These are phyloP conservation scores for Penicillium thymicola DNA, from an alignment of 2,329 filamentous ascomycete species.

Conservation along the genomic window DNA sequence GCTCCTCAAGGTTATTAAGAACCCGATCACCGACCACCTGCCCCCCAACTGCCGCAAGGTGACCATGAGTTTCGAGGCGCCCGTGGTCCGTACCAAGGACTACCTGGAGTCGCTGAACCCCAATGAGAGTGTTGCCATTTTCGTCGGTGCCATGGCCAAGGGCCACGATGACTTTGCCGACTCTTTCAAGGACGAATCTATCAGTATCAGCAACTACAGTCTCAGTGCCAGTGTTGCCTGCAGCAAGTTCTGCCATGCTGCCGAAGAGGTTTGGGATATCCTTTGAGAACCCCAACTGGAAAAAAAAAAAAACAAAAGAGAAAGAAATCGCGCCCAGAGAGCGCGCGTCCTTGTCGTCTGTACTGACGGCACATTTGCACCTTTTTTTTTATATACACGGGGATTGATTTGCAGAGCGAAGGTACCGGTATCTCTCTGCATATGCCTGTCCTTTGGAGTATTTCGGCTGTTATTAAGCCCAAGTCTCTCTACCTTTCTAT, in stretches of 20 bases:
- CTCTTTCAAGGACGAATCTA: constrained; percentile 90
- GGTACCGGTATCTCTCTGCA: neutral
- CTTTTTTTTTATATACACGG: constrained; percentile 12
- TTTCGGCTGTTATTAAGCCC: constrained; percentile 1
- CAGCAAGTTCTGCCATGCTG: constrained; percentile 99
- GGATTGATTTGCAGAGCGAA: constrained; percentile 1
- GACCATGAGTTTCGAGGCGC: constrained; percentile 89
- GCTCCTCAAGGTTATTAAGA: constrained; percentile 93
- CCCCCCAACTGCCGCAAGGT: constrained; percentile 97
- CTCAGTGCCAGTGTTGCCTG: constrained; percentile 96
- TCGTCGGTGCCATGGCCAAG: constrained; percentile 98
- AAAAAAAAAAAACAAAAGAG: neutral
- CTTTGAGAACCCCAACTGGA: constrained; percentile 54
- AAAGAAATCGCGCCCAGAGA: constrained; percentile 11
- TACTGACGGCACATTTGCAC: constrained; percentile 11
- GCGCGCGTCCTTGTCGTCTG: constrained; percentile 8
- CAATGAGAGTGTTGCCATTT: constrained; percentile 94
- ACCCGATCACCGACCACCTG: constrained; percentile 94
- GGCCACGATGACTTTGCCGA: constrained; percentile 95
- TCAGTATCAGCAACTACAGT: constrained; percentile 97
- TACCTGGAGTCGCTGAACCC: constrained; percentile 76
- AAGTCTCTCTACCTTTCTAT: neutral
- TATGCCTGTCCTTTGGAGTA: neutral
- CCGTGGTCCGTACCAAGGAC: constrained; percentile 80
- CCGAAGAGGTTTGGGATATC: constrained; percentile 93